Percentiles rank a stretch among this genome's conserved stretches.
phyloP scores from a whole-genome alignment of 2,329 filamentous ascomycete species.

The Fusarium sp. region DNA sequence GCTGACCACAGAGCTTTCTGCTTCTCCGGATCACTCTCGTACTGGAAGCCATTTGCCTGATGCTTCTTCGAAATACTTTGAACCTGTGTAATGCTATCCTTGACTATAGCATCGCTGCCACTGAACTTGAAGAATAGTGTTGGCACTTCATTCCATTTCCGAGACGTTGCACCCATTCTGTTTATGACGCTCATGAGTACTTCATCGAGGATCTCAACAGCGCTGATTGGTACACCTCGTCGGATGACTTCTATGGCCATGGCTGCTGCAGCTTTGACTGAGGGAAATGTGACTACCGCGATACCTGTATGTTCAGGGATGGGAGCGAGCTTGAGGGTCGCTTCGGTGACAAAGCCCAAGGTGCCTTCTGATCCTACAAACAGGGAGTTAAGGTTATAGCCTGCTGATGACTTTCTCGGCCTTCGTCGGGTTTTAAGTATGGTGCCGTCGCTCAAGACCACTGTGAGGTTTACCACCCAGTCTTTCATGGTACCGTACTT shows the following conservation, averaged over 20 bases:
- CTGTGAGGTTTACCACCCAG: constrained; percentile 87
- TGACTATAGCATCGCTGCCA: constrained; percentile 79
- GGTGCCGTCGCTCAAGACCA: constrained; percentile 81
- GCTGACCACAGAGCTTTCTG: constrained; percentile 84
- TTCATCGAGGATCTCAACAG: constrained; percentile 89
- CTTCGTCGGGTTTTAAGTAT: constrained; percentile 81
- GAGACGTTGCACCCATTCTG: constrained; percentile 73
- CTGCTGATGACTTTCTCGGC: constrained; percentile 82
- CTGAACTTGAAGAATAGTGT: constrained; percentile 90
- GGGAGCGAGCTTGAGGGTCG: constrained; percentile 82
- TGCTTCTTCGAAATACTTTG: constrained; percentile 40
- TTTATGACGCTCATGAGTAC: constrained; percentile 89
- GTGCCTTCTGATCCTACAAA: constrained; percentile 88
- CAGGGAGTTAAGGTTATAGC: constrained; percentile 83
- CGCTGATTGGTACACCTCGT: constrained; percentile 76
- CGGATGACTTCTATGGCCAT: constrained; percentile 81
- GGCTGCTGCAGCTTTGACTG: constrained; percentile 78
- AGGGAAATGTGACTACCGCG: constrained; percentile 82
- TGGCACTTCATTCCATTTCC: constrained; percentile 78
- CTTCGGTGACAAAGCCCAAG: constrained; percentile 82
- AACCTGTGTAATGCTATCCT: constrained; percentile 79
- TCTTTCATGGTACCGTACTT: constrained; percentile 89
- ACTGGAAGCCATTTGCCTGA: constrained; percentile 55
- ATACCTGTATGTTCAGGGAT: constrained; percentile 81
- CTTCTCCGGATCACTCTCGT: constrained; percentile 77